Evolutionary conservation across 1,139 yeast genomes (phyloP).

Genomic region (Kurtzmaniella quercitrusa): DNA sequence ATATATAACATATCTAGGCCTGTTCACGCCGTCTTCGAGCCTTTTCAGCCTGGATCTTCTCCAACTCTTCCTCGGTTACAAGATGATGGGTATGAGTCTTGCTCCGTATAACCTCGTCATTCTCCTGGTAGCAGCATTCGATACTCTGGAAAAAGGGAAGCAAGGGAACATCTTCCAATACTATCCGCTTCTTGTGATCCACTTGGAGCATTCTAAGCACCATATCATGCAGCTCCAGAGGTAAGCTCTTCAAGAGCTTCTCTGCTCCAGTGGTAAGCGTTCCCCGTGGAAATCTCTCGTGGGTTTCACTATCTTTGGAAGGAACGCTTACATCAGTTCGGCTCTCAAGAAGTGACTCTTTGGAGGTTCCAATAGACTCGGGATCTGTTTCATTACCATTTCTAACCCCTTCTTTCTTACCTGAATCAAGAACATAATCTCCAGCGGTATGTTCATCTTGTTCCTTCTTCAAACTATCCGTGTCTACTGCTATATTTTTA

Average conservation of each 20-base stretch:
- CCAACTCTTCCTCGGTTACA: conserved; percentile 52
- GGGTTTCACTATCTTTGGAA: background rate
- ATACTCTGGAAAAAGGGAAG: conserved; percentile 26
- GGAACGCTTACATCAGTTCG: background rate
- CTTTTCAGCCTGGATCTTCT: conserved; percentile 36
- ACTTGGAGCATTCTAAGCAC: conserved; percentile 32
- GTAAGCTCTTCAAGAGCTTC: conserved; percentile 34
- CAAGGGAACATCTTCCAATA: conserved; percentile 27
- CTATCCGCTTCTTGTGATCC: conserved; percentile 23
- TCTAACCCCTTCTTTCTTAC: conserved; percentile 2
- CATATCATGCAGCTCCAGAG: conserved; percentile 28
- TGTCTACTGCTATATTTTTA: background rate
- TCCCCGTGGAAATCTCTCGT: background rate
- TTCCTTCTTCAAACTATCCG: background rate
- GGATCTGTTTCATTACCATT: background rate
- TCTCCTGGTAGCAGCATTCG: conserved; percentile 22
- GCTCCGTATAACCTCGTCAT: conserved; percentile 11
- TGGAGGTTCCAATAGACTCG: background rate
- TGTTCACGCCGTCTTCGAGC: conserved; percentile 8
- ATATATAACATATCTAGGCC: background rate
- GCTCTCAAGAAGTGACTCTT: background rate
- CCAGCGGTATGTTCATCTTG: background rate
- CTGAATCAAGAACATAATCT: background rate
- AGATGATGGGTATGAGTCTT: conserved; percentile 51
- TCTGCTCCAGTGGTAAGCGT: conserved; percentile 23